phyloP scores from a whole-genome alignment of 139 green algal genomes.

The Pseudopediastrum boryanum region DNA sequence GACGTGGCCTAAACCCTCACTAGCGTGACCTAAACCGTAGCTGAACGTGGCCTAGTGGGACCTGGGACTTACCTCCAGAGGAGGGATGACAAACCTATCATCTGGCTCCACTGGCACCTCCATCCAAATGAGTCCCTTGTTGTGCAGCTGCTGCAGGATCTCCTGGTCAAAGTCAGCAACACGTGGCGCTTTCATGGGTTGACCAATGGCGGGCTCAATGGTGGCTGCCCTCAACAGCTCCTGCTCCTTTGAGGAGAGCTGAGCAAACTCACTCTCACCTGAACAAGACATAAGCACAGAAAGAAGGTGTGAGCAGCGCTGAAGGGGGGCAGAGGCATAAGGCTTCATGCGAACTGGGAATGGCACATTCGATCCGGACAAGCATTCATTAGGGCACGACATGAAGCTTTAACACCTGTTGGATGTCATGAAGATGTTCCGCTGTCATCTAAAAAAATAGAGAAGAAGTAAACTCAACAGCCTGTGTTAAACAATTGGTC shows the following conservation, averaged over 20 bases:
- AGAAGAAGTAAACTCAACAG: too few species aligned
- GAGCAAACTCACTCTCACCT: slow-evolving; percentile 78
- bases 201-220: neutral
- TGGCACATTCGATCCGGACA: too few species aligned
- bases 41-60: neutral
- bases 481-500: too few species aligned
- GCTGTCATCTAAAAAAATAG: too few species aligned
- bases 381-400: too few species aligned
- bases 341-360: too few species aligned
- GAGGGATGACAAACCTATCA: slow-evolving; percentile 87
- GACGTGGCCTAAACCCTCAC: too few species aligned
- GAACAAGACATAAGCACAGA: slow-evolving; percentile 9
- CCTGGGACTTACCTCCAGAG: slow-evolving; percentile 71
- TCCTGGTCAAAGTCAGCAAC: slow-evolving; percentile 21
- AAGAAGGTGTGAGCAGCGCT: neutral
- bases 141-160: slow-evolving; percentile 48
- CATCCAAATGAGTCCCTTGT: slow-evolving; percentile 84
- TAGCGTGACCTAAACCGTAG: too few species aligned
- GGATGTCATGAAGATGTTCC: too few species aligned
- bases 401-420: too few species aligned
- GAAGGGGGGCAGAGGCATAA: too few species aligned
- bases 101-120: slow-evolving; percentile 79
- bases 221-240: slow-evolving; percentile 54
- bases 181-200: neutral
- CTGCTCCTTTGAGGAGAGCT: slow-evolving; percentile 78